Base-by-base conservation (phyloP, 2,329 filamentous ascomycete genomes). In the Plectosphaerella plurivora region DNA sequence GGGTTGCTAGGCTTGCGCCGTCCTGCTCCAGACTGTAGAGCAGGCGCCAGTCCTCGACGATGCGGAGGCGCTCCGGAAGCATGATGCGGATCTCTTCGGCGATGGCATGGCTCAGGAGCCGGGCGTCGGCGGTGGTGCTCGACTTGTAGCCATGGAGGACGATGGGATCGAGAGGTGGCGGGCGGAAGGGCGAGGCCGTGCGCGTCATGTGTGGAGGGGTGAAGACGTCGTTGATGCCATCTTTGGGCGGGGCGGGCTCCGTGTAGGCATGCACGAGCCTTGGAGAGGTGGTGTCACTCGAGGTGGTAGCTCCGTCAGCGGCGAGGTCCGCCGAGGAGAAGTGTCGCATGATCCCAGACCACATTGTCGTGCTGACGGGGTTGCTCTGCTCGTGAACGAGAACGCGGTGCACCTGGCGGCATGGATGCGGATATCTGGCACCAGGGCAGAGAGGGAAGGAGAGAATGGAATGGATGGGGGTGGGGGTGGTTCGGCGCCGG, bases 51-150 rank as follows among this genome's bases (percentile, higher is more conserved):
- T 87, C 83, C 60, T 97, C 92, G 55, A 87, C 83, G 45, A 99
- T 84, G 69, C 96, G 90, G 55, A 97, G 73, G 47, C 94, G 81
- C 59, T 95, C 85, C 1, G 94, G 94, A 20, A 97, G 76, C 63
- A 97, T 85, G 39, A 95, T 81, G 47, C 94, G 82, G 53, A 97
- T 96, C 73, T 97, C 94, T 72, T 97, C 94, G 3, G 93, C 94
- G 28, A 97, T 75, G 11, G 84, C 80, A 48, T 76, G 74, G 16
- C 80, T 87, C 52, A 99, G 77, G 50, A 97, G 75, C 59, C 83
- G 81, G 46, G 83, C 84, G 36, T 76, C 78, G 16, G 71, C 61
- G 16, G 77, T 72, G 4, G 87, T 91, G 61, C 77, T 78, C 2
- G 75, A 71, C 53, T 77, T 75, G 68, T 86, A 90, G 37, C 88